Evolutionary conservation across 2,329 filamentous ascomycete species (phyloP).

Genomic region (Ascochyta rabiei): DNA sequence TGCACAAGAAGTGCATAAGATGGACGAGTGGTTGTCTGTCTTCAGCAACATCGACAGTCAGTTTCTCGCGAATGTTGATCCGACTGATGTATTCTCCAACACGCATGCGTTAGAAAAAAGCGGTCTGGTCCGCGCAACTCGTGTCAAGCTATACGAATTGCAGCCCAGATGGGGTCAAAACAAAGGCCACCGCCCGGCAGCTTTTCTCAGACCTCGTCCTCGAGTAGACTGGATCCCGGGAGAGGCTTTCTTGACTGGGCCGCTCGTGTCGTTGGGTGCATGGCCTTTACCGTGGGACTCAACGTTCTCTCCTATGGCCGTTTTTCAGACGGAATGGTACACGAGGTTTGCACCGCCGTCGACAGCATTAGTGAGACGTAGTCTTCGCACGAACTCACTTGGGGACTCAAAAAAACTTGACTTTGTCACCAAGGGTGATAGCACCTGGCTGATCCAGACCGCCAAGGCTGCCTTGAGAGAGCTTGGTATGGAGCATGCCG

Average conservation of each 20-base stretch:
- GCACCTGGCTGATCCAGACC: slow-evolving; percentile 34
- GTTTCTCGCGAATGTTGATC: slow-evolving; percentile 27
- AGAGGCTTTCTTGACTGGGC: slow-evolving; percentile 29
- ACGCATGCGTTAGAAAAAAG: slow-evolving; percentile 31
- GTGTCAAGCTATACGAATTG: slow-evolving; percentile 12
- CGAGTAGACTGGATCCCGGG: slow-evolving; percentile 18
- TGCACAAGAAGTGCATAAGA: slow-evolving; percentile 27
- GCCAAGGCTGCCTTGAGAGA: slow-evolving; percentile 30
- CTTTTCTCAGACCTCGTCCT: slow-evolving; percentile 4
- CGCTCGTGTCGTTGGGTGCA: slow-evolving; percentile 25
- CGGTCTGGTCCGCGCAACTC: slow-evolving; percentile 22
- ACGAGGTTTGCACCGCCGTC: slow-evolving; percentile 18
- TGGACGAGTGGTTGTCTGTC: slow-evolving; percentile 27
- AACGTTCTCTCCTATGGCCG: slow-evolving; percentile 28
- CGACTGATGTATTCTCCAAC: slow-evolving; percentile 32
- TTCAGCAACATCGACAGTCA: slow-evolving; percentile 24
- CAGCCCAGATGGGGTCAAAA: neutral
- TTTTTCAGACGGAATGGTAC: slow-evolving; percentile 24
- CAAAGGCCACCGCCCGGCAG: slow-evolving; percentile 2
- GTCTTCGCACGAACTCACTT: slow-evolving; percentile 23
- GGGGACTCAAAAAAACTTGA: slow-evolving; percentile 33
- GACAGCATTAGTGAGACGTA: slow-evolving; percentile 12
- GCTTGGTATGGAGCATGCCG: slow-evolving; percentile 31
- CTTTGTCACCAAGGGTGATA: slow-evolving; percentile 33
- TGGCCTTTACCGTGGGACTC: slow-evolving; percentile 40